Evolutionary conservation across 257 asterid genomes (phyloP).

Genomic region (Primulina tabacum): DNA sequence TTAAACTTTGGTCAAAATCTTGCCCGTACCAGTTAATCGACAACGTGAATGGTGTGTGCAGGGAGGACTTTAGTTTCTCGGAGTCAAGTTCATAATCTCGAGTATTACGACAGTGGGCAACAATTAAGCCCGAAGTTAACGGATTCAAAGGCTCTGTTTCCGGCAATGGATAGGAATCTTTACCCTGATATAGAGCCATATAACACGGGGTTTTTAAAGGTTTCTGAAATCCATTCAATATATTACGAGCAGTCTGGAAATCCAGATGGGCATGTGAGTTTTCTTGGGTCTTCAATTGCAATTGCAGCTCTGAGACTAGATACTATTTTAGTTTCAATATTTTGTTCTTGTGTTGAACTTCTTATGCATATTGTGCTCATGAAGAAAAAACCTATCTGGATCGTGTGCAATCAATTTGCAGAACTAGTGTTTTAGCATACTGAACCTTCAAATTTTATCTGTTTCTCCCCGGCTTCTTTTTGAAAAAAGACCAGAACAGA

Average conservation of each 20-base stretch:
- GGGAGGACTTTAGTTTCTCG: constrained; percentile 34
- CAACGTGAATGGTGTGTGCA: constrained; percentile 34
- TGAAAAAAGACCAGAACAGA: neutral
- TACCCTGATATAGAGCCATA: constrained; percentile 79
- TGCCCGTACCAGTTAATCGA: constrained; percentile 22
- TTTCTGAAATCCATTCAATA: constrained; percentile 80
- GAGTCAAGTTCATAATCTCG: constrained; percentile 31
- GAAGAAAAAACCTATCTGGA: too few species aligned
- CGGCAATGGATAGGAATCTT: constrained; percentile 45
- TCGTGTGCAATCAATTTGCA: neutral
- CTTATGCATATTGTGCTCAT: neutral
- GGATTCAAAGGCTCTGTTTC: constrained; percentile 43
- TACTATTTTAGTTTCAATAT: neutral
- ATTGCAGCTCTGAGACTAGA: neutral
- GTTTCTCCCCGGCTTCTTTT: neutral
- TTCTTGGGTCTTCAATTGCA: constrained; percentile 10
- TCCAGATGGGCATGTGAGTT: constrained; percentile 91
- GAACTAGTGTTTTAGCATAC: neutral
- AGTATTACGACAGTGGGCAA: constrained; percentile 32
- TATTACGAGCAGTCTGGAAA: constrained; percentile 93
- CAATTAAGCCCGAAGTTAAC: constrained; percentile 31
- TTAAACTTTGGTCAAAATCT: neutral
- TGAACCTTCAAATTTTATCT: neutral
- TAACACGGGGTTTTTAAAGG: constrained; percentile 70
- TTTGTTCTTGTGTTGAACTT: neutral